These are phyloP conservation scores for Areca catechu DNA, from an alignment of 176 grass and related monocot genomes.

Conservation along the genomic window DNA sequence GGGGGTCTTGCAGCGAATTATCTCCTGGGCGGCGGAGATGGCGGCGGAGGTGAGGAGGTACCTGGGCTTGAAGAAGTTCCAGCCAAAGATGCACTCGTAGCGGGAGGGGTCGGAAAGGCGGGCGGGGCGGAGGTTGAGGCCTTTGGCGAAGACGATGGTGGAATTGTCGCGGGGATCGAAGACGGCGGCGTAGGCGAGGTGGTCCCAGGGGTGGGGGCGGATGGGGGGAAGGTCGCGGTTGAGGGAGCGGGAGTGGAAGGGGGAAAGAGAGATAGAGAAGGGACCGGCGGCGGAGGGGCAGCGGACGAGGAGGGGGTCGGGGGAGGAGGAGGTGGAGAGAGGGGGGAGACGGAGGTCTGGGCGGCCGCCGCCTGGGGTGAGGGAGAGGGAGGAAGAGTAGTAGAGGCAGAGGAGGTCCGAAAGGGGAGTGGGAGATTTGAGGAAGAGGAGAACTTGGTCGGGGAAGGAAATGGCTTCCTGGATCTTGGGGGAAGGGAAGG, in stretches of 20 bases:
- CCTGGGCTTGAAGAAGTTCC: slow-evolving; percentile 54
- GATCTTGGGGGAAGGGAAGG: slow-evolving; percentile 31
- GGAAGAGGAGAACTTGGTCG: slow-evolving; percentile 60
- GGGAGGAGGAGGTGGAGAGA: slow-evolving; percentile 28
- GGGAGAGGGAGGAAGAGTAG: slow-evolving; percentile 30
- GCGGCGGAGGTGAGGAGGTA: slow-evolving; percentile 56
- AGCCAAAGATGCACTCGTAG: slow-evolving; percentile 73
- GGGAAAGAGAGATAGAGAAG: slow-evolving; percentile 29
- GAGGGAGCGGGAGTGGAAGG: slow-evolving; percentile 29
- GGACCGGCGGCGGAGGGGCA: slow-evolving; percentile 35
- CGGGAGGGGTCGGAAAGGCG: slow-evolving; percentile 50
- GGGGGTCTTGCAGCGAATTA: slow-evolving; percentile 79
- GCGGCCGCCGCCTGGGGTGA: background rate
- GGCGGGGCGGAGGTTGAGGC: slow-evolving; percentile 79
- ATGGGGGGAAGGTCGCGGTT: slow-evolving; percentile 16
- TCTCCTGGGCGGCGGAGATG: slow-evolving; percentile 69
- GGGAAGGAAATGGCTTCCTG: slow-evolving; percentile 60
- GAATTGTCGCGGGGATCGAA: slow-evolving; percentile 70
- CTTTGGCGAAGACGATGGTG: slow-evolving; percentile 82
- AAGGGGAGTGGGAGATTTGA: slow-evolving; percentile 25
- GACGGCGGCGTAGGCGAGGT: slow-evolving; percentile 59
- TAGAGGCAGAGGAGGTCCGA: slow-evolving; percentile 56
- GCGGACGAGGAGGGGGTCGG: slow-evolving; percentile 26
- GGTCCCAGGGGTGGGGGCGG: slow-evolving; percentile 48
- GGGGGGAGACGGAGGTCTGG: slow-evolving; percentile 25